Evolutionary conservation across 371 early-diverging fungal species (phyloP).

Genomic region (Furculomyces boomerangus): DNA sequence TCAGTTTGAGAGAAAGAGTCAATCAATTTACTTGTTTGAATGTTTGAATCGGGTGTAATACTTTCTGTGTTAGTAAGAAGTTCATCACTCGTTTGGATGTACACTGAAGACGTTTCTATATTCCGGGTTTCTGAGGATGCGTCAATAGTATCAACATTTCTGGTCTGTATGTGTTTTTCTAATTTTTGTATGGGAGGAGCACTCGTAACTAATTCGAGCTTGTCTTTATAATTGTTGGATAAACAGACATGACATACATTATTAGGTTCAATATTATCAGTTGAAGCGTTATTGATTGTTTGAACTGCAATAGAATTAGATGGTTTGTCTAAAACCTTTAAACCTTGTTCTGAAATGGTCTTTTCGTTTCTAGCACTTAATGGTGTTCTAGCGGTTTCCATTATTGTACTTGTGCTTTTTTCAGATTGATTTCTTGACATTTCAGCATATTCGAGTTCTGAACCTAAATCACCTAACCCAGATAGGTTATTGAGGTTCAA

Average conservation of each 20-base stretch:
- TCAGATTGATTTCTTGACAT: too few relatives aligned
- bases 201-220: too few relatives aligned
- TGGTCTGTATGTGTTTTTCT: neutral
- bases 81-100: neutral
- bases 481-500: neutral
- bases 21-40: neutral
- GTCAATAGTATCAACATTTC: neutral
- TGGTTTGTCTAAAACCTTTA: neutral
- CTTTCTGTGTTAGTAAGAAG: neutral
- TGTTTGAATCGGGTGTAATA: neutral
- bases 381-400: neutral
- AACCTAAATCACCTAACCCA: neutral
- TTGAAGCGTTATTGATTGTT: too few relatives aligned
- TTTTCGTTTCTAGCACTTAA: neutral
- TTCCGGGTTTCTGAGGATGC: neutral
- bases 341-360: neutral
- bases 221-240: too few relatives aligned
- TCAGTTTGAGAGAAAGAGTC: too few relatives aligned
- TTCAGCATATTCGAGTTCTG: neutral
- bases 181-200: neutral
- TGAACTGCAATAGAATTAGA: too few relatives aligned
- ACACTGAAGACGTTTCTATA: neutral
- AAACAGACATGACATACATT: too few relatives aligned
- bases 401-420: neutral
- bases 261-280: too few relatives aligned